A percentile compares a stretch with the other conserved stretches of the same genome.
phyloP scores from a whole-genome alignment of 2,329 filamentous ascomycete species.

The Ophiostoma fasciatum region DNA sequence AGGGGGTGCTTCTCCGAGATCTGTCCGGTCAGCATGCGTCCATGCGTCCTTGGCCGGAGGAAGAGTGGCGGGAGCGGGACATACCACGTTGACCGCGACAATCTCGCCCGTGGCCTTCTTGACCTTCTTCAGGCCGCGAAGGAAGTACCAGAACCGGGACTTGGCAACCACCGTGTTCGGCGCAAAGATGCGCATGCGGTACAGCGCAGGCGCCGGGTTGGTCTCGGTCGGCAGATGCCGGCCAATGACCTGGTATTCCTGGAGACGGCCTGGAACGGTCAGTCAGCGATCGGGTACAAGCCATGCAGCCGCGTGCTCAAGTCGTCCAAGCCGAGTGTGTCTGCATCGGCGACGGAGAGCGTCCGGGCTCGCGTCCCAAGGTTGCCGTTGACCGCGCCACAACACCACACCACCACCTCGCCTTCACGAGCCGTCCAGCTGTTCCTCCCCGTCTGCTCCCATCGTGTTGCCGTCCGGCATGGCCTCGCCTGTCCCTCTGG shows the following conservation, averaged over 20 bases:
- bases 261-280: constrained; percentile 90
- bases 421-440: too few relatives aligned
- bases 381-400: too few relatives aligned
- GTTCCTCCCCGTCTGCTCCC: too few relatives aligned
- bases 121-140: constrained; percentile 98
- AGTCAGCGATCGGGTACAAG: too few relatives aligned
- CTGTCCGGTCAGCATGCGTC: constrained; percentile 28
- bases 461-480: too few relatives aligned
- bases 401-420: too few relatives aligned
- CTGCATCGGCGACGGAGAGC: too few relatives aligned
- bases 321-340: too few relatives aligned
- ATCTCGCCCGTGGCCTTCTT: constrained; percentile 99
- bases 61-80: constrained; percentile 15
- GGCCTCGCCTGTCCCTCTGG: too few relatives aligned
- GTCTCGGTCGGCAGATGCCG: constrained; percentile 96
- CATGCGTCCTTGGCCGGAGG: neutral
- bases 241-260: constrained; percentile 99
- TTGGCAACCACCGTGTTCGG: constrained; percentile 97
- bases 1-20: constrained; percentile 97
- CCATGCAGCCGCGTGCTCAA: too few relatives aligned
- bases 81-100: constrained; percentile 87
- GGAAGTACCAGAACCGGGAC: constrained; percentile 99
- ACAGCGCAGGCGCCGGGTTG: constrained; percentile 95
- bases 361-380: too few relatives aligned
- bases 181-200: constrained; percentile 99